A percentile compares a stretch with the other conserved stretches of the same genome.
phyloP scores from a whole-genome alignment of 2,329 filamentous ascomycete genomes.

The Trichoderma sp. region DNA sequence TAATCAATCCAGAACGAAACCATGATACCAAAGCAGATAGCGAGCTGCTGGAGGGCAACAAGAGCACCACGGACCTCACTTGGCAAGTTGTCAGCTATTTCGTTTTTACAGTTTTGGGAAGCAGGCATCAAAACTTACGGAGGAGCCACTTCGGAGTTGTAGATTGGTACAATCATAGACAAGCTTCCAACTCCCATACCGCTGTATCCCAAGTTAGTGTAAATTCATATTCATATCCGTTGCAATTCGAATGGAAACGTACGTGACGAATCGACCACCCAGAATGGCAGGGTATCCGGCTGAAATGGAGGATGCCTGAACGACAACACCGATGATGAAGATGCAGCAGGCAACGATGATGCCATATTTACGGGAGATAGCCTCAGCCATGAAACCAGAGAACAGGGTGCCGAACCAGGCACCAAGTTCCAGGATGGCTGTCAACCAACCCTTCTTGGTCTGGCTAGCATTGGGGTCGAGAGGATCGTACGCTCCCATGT shows the following conservation, averaged over 20 bases:
- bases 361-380: conserved; percentile 68
- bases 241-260: conserved; percentile 29
- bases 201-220: conserved; percentile 34
- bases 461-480: conserved; percentile 50
- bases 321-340: conserved; percentile 71
- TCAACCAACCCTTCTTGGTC: conserved; percentile 63
- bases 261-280: conserved; percentile 72
- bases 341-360: conserved; percentile 68
- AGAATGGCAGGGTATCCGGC: conserved; percentile 63
- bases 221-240: not conserved
- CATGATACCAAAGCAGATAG: conserved; percentile 67
- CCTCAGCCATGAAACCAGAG: conserved; percentile 72
- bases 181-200: conserved; percentile 71
- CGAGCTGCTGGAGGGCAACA: conserved; percentile 55
- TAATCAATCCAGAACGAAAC: conserved; percentile 67
- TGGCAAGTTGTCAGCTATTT: not conserved
- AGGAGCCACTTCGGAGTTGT: conserved; percentile 52
- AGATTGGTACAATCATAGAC: conserved; percentile 67
- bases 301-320: conserved; percentile 65
- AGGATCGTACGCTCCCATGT: conserved; percentile 60
- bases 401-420: conserved; percentile 76
- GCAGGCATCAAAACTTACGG: conserved; percentile 35
- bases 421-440: conserved; percentile 73
- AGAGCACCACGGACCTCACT: conserved; percentile 45
- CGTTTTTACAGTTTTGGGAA: not conserved